phyloP scores from a whole-genome alignment of 1,139 yeast genomes.

The Candida anutae region DNA sequence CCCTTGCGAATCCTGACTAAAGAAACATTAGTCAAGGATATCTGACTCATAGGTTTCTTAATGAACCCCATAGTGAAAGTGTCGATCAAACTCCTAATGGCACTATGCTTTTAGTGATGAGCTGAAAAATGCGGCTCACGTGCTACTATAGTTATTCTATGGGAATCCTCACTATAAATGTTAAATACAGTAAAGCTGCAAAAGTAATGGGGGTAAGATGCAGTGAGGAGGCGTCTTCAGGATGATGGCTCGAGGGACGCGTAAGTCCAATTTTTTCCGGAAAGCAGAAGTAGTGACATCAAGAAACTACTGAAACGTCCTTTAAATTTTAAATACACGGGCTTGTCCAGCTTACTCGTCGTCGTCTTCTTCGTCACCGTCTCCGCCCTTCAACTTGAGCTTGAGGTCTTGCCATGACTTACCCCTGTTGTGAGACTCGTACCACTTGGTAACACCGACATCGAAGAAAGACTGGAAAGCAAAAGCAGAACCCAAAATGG shows the following conservation, averaged over 20 bases:
- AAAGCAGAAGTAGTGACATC: no score
- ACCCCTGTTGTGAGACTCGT: slow-evolving; percentile 85
- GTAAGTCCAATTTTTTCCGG: no score
- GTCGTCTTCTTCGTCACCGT: slow-evolving; percentile 51
- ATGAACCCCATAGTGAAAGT: slow-evolving; percentile 45
- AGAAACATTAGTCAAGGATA: slow-evolving; percentile 88
- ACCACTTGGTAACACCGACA: slow-evolving; percentile 69
- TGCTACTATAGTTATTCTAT: no score
- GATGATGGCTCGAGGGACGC: no score
- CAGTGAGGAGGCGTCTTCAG: no score
- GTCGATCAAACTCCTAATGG: not conserved
- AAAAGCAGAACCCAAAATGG: slow-evolving; percentile 81
- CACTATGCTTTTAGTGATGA: not conserved
- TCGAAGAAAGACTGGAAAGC: slow-evolving; percentile 85
- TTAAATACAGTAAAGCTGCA: no score
- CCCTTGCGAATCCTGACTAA: slow-evolving; percentile 86
- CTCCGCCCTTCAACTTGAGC: slow-evolving; percentile 51
- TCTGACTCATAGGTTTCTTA: slow-evolving; percentile 83
- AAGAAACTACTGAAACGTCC: no score
- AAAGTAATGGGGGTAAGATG: no score
- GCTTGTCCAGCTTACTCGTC: no score
- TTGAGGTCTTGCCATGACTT: slow-evolving; percentile 97
- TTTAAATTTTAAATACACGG: no score
- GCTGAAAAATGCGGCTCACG: slow-evolving; percentile 1
- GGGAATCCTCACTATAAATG: no score